phyloP scores from a whole-genome alignment of 2,329 filamentous ascomycete species.

The Alternaria solani region DNA sequence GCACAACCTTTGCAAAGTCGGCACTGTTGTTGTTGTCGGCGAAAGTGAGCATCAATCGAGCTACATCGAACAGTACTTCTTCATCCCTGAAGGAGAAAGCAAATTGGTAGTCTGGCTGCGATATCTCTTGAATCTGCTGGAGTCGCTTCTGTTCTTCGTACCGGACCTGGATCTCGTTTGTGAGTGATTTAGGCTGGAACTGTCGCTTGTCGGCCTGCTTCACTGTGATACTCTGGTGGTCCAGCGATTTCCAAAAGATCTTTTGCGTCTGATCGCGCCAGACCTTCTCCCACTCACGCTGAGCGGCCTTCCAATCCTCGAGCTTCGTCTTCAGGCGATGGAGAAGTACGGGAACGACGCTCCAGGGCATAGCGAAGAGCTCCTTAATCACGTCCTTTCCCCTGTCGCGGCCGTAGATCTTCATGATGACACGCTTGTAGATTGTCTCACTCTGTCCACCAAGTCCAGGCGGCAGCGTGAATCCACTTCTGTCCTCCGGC shows the following conservation, averaged over 20 bases:
- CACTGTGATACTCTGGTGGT: slow-evolving; percentile 92
- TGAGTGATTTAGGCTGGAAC: slow-evolving; percentile 87
- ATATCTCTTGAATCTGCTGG: slow-evolving; percentile 66
- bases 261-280: slow-evolving; percentile 96
- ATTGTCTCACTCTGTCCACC: slow-evolving; percentile 95
- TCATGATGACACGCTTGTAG: slow-evolving; percentile 96
- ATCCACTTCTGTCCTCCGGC: slow-evolving; percentile 72
- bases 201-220: slow-evolving; percentile 91
- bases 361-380: slow-evolving; percentile 83
- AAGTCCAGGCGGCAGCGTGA: slow-evolving; percentile 81
- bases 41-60: slow-evolving; percentile 55
- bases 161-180: slow-evolving; percentile 89
- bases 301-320: slow-evolving; percentile 96
- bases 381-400: slow-evolving; percentile 87
- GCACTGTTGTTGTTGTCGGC: slow-evolving; percentile 53
- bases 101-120: slow-evolving; percentile 75
- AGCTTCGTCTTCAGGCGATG: slow-evolving; percentile 93
- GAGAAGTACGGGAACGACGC: slow-evolving; percentile 87
- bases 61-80: slow-evolving; percentile 61
- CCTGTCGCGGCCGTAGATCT: slow-evolving; percentile 87
- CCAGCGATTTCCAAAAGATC: slow-evolving; percentile 94
- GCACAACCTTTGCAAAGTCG: slow-evolving; percentile 55
- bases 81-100: slow-evolving; percentile 72
- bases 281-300: slow-evolving; percentile 98
- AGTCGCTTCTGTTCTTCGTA: slow-evolving; percentile 87